These are phyloP conservation scores for Saururus chinensis DNA, from an alignment of 164 flowering plant species.

Conservation along the genomic window DNA sequence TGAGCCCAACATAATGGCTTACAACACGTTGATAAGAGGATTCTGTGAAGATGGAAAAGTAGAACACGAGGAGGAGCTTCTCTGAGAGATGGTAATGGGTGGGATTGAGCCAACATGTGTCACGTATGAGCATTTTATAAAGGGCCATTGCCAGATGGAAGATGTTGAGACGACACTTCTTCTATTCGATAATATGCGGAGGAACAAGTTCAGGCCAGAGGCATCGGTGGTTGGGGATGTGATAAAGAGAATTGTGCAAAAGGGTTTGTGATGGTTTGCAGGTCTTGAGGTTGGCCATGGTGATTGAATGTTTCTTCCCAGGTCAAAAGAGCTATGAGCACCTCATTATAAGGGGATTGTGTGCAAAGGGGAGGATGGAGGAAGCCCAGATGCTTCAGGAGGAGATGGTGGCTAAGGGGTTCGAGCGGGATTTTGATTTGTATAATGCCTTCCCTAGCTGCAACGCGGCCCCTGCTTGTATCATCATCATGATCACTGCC, in stretches of 20 bases:
- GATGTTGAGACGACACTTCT: constrained; percentile 47
- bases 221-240: constrained; percentile 35
- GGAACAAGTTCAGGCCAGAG: constrained; percentile 42
- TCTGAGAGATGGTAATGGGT: constrained; percentile 46
- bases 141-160: constrained; percentile 50
- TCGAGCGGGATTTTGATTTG: too few species aligned
- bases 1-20: constrained; percentile 47
- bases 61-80: too few species aligned
- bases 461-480: too few species aligned
- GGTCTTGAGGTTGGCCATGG: constrained; percentile 23
- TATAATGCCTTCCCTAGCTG: too few species aligned
- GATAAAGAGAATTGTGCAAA: constrained; percentile 31
- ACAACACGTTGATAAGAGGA: too few species aligned
- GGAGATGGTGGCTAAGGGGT: constrained; percentile 76
- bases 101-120: constrained; percentile 39
- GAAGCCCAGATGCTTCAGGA: too few species aligned
- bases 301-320: too few species aligned
- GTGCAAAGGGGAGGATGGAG: too few species aligned
- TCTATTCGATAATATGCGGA: constrained; percentile 46
- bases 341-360: too few species aligned
- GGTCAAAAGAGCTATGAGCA: constrained; percentile 34
- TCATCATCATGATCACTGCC: too few species aligned
- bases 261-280: constrained; percentile 37
- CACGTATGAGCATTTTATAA: constrained; percentile 59
- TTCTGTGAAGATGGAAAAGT: too few species aligned